Base-by-base conservation (phyloP, 805 yeast genomes). In the Saccharomycopsis fodiens region DNA sequence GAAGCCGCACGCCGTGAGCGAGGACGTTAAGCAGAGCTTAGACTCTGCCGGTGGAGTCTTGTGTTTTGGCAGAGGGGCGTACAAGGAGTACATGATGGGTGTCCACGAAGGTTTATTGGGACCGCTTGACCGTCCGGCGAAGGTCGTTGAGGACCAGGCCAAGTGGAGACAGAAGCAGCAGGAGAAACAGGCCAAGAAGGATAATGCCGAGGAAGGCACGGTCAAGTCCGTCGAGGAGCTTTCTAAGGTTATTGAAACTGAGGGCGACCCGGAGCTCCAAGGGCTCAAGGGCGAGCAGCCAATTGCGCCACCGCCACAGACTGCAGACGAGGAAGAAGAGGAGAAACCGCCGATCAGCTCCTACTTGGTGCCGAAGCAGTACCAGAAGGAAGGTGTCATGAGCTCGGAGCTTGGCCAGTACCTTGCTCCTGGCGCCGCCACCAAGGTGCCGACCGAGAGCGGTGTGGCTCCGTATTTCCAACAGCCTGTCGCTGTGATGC, bases 1-100 rank as follows among this genome's bases (percentile, higher is more conserved):
- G 16, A 50, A 43, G 25, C 58, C 60, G 32, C 49, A 54, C n/a
- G 55, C 62, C 1, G 56, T 61, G 0, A 59, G 63, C 44, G 74
- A 78, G 43, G 81, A 79, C 57, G 68, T 78, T 1, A 61, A 68
- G 27, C 69, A 64, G 3, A 41, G 53, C 2, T 59, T 59, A 12
- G 44, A 39, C 17, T 56, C 69, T 23, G 74, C 80, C 6, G 97
- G 97, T 21, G 98, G 97, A 37, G 82, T 88, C 10, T 73, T 93
- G 17, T 85, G 96, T 59, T 66, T 93, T 21, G 99, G 99, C 3
- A 74, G 99, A 60, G 98, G 98, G 47, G 91, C 97, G 0, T 93
- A 76, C 61, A 91, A 91, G 61, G 99, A 93, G 68, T 93, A 87
- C 59, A 60, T 93, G 44, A 72, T 74, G 37, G 99, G 99, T 7